Conservation (phyloP, 1,284 basidiomycete species). For the Heterobasidion parviporum region DNA sequence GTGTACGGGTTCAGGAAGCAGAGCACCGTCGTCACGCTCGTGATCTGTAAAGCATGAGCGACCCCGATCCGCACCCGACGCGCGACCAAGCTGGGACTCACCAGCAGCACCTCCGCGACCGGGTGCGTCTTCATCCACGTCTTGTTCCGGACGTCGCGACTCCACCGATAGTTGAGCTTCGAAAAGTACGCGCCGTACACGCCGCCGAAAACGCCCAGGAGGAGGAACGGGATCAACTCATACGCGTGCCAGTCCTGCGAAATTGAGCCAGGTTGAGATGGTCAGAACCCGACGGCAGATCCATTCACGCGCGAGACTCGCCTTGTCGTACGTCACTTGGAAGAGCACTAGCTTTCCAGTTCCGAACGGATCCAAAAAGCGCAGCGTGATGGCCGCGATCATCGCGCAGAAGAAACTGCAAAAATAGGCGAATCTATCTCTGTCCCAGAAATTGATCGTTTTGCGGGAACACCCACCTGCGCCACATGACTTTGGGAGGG, state of each 20-base stretch:
- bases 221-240: slow-evolving; percentile 76
- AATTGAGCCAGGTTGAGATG: background rate
- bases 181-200: slow-evolving; percentile 94
- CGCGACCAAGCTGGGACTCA: slow-evolving; percentile 27
- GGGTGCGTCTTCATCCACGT: slow-evolving; percentile 81
- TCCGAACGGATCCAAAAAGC: slow-evolving; percentile 88
- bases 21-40: slow-evolving; percentile 64
- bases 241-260: slow-evolving; percentile 83
- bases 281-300: too few species aligned
- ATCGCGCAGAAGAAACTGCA: slow-evolving; percentile 89
- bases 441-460: too few species aligned
- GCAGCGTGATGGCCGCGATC: slow-evolving; percentile 85
- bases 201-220: slow-evolving; percentile 86
- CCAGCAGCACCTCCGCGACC: slow-evolving; percentile 77
- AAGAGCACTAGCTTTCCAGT: slow-evolving; percentile 81
- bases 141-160: slow-evolving; percentile 68
- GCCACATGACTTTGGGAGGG: slow-evolving; percentile 92
- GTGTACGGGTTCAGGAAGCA: slow-evolving; percentile 90
- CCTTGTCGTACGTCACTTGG: slow-evolving; percentile 86
- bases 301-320: slow-evolving; percentile 15
- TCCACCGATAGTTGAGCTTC: slow-evolving; percentile 88
- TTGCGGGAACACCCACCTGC: slow-evolving; percentile 46
- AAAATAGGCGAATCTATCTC: background rate
- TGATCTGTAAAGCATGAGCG: slow-evolving; percentile 43
- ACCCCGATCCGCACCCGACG: too few species aligned